phyloP scores from a whole-genome alignment of 768 basidiomycete species.

The Favolaschia claudopus region DNA sequence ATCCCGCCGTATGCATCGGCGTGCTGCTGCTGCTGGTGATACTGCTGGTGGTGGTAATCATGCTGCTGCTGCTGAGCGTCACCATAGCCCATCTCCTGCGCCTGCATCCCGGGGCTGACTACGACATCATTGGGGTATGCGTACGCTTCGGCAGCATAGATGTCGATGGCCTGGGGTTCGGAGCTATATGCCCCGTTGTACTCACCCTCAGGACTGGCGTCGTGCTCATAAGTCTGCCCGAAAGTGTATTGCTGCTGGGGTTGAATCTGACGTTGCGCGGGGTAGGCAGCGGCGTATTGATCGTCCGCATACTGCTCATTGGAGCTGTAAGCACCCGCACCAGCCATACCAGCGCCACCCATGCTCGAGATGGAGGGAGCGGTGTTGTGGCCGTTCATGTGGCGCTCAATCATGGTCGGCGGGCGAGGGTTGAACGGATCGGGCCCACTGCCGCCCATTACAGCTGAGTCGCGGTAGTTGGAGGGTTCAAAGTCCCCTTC shows the following conservation, averaged over 20 bases:
- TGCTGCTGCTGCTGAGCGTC: too few species aligned
- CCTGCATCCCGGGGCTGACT: slow-evolving; percentile 43
- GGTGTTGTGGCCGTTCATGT: slow-evolving; percentile 29
- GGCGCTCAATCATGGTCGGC: slow-evolving; percentile 38
- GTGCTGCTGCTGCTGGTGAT: slow-evolving; percentile 32
- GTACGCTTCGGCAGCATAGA: slow-evolving; percentile 54
- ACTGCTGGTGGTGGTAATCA: slow-evolving; percentile 30
- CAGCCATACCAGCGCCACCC: slow-evolving; percentile 45
- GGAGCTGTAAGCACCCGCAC: slow-evolving; percentile 49
- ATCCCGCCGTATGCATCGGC: slow-evolving; percentile 48
- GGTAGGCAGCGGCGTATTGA: slow-evolving; percentile 6
- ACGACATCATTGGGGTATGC: slow-evolving; percentile 44
- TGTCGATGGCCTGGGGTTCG: slow-evolving; percentile 45
- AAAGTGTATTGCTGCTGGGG: slow-evolving; percentile 50
- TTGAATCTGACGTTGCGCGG: slow-evolving; percentile 31
- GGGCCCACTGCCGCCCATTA: slow-evolving; percentile 20
- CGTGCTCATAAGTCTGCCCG: slow-evolving; percentile 40
- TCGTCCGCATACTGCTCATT: slow-evolving; percentile 29
- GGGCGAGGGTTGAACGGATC: slow-evolving; percentile 32
- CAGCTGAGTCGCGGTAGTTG: slow-evolving; percentile 33
- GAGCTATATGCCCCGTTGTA: slow-evolving; percentile 49
- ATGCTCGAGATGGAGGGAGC: slow-evolving; percentile 38
- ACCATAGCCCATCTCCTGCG: slow-evolving; percentile 28
- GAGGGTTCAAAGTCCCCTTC: slow-evolving; percentile 48
- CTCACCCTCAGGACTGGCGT: slow-evolving; percentile 37